Percentiles rank a stretch among this genome's conserved stretches.
Evolutionary conservation across 2,329 filamentous ascomycete genomes (phyloP).

Genomic region (Cladophialophora chaetospira): DNA sequence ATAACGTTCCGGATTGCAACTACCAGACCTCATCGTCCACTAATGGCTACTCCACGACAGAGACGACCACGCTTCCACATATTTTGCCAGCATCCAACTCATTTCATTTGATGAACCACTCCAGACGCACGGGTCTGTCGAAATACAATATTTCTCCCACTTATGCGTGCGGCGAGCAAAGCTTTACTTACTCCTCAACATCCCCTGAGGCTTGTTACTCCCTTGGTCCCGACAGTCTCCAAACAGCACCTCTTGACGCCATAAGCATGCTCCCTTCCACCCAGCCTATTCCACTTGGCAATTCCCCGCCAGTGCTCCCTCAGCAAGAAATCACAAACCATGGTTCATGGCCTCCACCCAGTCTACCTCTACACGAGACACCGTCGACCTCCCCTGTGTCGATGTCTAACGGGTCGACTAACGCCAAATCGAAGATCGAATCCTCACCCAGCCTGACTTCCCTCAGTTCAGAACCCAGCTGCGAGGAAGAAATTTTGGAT

Average conservation of each 20-base stretch:
- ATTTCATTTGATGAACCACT: background rate
- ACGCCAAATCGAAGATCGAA: background rate
- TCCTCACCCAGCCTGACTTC: conserved; percentile 4
- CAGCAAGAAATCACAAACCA: background rate
- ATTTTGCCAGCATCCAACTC: background rate
- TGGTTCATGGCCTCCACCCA: background rate
- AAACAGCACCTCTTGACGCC: conserved; percentile 1
- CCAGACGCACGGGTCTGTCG: background rate
- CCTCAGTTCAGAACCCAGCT: conserved; percentile 11
- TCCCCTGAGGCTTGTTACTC: background rate
- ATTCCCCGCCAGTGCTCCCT: background rate
- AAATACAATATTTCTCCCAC: background rate
- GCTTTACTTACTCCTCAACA: background rate
- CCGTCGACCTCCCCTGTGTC: conserved; percentile 14
- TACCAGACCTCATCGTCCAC: conserved; percentile 1
- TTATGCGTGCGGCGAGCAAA: background rate
- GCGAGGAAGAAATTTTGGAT: conserved; percentile 5
- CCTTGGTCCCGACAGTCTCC: background rate
- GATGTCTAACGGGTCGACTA: conserved; percentile 10
- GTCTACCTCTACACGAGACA: conserved; percentile 3
- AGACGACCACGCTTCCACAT: background rate
- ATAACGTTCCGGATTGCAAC: background rate
- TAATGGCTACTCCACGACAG: background rate
- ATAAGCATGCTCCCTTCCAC: background rate
- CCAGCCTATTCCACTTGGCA: background rate